phyloP scores from a whole-genome alignment of 1,284 basidiomycete species.

The Ustilago curta region DNA sequence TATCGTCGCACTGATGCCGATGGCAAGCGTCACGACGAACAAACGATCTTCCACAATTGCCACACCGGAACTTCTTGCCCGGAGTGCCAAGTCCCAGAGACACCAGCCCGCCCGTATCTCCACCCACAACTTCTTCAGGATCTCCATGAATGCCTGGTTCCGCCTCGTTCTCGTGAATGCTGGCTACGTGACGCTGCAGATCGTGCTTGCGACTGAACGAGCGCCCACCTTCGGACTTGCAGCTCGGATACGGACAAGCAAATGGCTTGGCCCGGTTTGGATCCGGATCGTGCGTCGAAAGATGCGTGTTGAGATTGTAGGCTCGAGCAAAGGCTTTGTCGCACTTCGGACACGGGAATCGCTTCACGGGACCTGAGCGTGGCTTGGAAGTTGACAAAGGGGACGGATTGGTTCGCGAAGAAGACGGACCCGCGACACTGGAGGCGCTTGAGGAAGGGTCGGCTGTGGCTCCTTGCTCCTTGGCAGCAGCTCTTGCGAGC shows the following conservation, averaged over 20 bases:
- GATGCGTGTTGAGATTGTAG: conserved; percentile 89
- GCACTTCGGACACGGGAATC: conserved; percentile 64
- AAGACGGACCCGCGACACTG: conserved; percentile 7
- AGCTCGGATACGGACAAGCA: conserved; percentile 81
- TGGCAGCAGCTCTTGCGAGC: conserved; percentile 36
- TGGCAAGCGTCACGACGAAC: conserved; percentile 64
- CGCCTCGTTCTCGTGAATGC: conserved; percentile 75
- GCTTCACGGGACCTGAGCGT: conserved; percentile 45
- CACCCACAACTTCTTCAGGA: conserved; percentile 49
- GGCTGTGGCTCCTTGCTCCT: conserved; percentile 13
- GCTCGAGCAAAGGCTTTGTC: conserved; percentile 83
- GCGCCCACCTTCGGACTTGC: conserved; percentile 74
- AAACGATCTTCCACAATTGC: conserved; percentile 61
- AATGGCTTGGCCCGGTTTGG: conserved; percentile 82
- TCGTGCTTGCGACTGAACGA: conserved; percentile 91
- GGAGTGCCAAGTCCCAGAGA: conserved; percentile 62
- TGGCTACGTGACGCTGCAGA: conserved; percentile 83
- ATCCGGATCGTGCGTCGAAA: conserved; percentile 84
- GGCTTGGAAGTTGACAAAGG: conserved; percentile 11
- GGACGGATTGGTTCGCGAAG: conserved; percentile 9
- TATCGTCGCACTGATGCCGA: conserved; percentile 58
- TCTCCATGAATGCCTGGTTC: conserved; percentile 59
- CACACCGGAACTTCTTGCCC: conserved; percentile 64
- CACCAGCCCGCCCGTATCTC: conserved; percentile 54
- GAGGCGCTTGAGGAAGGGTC: not conserved